Percentiles rank a stretch among this genome's conserved stretches.
These are phyloP conservation scores for Marsdenia floribunda DNA, from an alignment of 257 asterid genomes.

Conservation along the genomic window DNA sequence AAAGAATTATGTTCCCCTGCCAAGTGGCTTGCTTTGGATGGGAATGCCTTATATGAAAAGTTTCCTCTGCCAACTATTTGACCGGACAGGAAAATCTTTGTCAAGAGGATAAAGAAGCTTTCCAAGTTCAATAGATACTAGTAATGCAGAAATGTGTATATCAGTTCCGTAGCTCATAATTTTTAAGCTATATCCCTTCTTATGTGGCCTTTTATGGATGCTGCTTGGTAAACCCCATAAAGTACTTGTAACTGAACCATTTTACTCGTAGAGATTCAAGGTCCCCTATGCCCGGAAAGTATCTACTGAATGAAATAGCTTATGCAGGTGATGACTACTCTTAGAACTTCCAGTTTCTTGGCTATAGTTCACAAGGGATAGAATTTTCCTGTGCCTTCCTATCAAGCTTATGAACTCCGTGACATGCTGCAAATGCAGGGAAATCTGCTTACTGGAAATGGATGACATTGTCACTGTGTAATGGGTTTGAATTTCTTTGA, in stretches of 20 bases:
- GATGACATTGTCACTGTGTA: background rate
- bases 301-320: background rate
- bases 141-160: background rate
- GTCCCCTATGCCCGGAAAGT: background rate
- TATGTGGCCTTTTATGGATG: too few species aligned
- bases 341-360: background rate
- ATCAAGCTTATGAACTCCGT: background rate
- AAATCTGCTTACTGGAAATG: background rate
- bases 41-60: background rate
- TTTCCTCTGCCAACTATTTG: background rate
- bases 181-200: background rate
- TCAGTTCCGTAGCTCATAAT: background rate
- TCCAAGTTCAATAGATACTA: background rate
- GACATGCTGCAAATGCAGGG: background rate
- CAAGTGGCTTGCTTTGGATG: conserved; percentile 11
- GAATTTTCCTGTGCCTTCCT: background rate
- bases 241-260: background rate
- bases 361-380: background rate
- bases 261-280: background rate
- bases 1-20: background rate
- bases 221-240: background rate
- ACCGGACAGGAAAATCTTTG: background rate
- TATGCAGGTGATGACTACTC: background rate
- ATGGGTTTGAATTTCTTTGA: background rate
- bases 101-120: background rate